A percentile compares a stretch with the other conserved stretches of the same genome.
Conservation (phyloP, 495 filamentous ascomycete genomes). For the Jackrogersella minutella region DNA sequence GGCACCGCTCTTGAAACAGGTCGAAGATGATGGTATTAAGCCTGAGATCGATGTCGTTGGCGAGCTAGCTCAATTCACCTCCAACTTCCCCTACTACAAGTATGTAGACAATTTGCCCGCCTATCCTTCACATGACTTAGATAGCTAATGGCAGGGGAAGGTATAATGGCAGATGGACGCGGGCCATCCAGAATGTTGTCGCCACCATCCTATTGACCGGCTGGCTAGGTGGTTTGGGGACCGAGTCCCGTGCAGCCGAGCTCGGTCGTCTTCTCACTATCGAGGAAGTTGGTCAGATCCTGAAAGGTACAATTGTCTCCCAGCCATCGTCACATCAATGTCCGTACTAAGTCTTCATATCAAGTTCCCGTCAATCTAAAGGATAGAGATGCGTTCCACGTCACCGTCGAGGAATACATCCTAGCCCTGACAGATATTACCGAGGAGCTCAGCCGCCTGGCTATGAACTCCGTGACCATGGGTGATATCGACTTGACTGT, state of each 20-base stretch:
- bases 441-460: constrained; percentile 88
- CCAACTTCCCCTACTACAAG: constrained; percentile 93
- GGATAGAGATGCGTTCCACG: constrained; percentile 86
- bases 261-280: constrained; percentile 79
- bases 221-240: constrained; percentile 73
- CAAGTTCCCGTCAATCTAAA: constrained; percentile 96
- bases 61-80: constrained; percentile 73
- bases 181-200: constrained; percentile 84
- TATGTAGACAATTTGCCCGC: constrained; percentile 34
- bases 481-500: constrained; percentile 85
- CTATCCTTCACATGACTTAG: background rate
- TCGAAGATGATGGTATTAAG: constrained; percentile 62
- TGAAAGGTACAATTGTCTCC: constrained; percentile 65
- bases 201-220: constrained; percentile 74
- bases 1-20: constrained; percentile 57
- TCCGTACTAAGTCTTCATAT: constrained; percentile 10
- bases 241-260: constrained; percentile 49
- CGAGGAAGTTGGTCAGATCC: constrained; percentile 80
- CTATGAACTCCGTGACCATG: constrained; percentile 95
- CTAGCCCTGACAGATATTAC: constrained; percentile 83
- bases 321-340: background rate
- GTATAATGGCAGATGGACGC: constrained; percentile 85
- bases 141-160: constrained; percentile 39
- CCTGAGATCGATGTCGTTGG: constrained; percentile 63
- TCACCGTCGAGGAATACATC: constrained; percentile 97